A percentile compares a stretch with the other conserved stretches of the same genome.
These are phyloP conservation scores for Sarcomyxa edulis DNA, from an alignment of 768 basidiomycete genomes.

Conservation along the genomic window DNA sequence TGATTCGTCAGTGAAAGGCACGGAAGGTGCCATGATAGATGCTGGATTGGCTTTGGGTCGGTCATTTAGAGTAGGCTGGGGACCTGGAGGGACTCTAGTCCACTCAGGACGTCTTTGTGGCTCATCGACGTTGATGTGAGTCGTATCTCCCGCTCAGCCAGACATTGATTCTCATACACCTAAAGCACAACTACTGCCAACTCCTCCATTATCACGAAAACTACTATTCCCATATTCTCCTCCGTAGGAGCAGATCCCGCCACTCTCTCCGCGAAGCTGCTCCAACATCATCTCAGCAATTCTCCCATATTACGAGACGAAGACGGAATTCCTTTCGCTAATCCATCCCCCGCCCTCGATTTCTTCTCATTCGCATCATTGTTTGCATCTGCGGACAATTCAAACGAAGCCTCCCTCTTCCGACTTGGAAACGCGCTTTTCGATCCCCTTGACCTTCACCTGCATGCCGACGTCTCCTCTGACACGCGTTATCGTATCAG, in stretches of 20 bases:
- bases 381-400: conserved; percentile 65
- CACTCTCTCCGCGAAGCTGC: conserved; percentile 50
- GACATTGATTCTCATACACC: not conserved
- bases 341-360: conserved; percentile 54
- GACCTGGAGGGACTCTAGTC: conserved; percentile 69
- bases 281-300: conserved; percentile 72
- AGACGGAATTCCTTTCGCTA: conserved; percentile 63
- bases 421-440: conserved; percentile 88
- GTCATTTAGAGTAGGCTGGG: conserved; percentile 90
- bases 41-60: conserved; percentile 83
- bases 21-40: conserved; percentile 67
- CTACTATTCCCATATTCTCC: conserved; percentile 38
- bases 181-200: conserved; percentile 54
- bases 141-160: conserved; percentile 10
- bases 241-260: conserved; percentile 24
- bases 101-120: conserved; percentile 73
- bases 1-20: conserved; percentile 57
- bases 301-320: conserved; percentile 70
- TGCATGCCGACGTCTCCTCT: conserved; percentile 47
- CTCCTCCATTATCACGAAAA: conserved; percentile 52
- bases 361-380: conserved; percentile 76
- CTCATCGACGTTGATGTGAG: conserved; percentile 50
- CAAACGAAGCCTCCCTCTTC: conserved; percentile 77
- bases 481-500: conserved; percentile 59
- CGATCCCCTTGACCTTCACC: conserved; percentile 69